A percentile compares a stretch with the other conserved stretches of the same genome.
These are phyloP conservation scores for Pseudocercospora cruenta DNA, from an alignment of 2,329 filamentous ascomycete genomes.

Conservation along the genomic window DNA sequence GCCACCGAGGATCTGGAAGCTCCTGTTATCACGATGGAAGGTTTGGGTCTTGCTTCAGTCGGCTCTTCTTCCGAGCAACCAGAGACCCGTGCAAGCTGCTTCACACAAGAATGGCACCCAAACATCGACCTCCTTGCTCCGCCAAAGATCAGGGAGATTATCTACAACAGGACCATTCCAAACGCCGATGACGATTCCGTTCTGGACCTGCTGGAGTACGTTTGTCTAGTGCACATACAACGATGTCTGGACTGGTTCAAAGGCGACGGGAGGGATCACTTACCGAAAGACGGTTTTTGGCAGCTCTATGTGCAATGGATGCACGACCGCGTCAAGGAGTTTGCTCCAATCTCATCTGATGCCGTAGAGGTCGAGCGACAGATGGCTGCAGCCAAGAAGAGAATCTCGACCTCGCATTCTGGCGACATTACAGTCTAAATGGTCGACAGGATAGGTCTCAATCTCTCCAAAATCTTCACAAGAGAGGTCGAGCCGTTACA, in stretches of 20 bases:
- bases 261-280: conserved; percentile 3
- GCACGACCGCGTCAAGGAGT: conserved; percentile 14
- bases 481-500: conserved; percentile 21
- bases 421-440: conserved; percentile 14
- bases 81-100: conserved; percentile 12
- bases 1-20: neutral
- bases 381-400: conserved; percentile 11
- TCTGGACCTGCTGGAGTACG: conserved; percentile 14
- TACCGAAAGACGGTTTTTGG: conserved; percentile 13
- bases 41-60: conserved; percentile 14
- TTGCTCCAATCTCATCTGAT: conserved; percentile 11
- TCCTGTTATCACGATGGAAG: conserved; percentile 11
- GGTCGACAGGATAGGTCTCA: conserved; percentile 17
- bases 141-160: conserved; percentile 8
- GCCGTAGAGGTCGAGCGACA: conserved; percentile 6
- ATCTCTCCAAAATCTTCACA: conserved; percentile 16
- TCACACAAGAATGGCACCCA: conserved; percentile 16
- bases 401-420: conserved; percentile 14
- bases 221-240: conserved; percentile 16
- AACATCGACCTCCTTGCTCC: conserved; percentile 17
- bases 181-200: conserved; percentile 20
- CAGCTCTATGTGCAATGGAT: conserved; percentile 16
- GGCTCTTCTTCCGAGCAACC: conserved; percentile 14
- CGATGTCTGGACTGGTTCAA: conserved; percentile 17
- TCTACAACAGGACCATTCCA: conserved; percentile 16